Conservation (phyloP, 768 basidiomycete species). For the Tephrocybe sp. region DNA sequence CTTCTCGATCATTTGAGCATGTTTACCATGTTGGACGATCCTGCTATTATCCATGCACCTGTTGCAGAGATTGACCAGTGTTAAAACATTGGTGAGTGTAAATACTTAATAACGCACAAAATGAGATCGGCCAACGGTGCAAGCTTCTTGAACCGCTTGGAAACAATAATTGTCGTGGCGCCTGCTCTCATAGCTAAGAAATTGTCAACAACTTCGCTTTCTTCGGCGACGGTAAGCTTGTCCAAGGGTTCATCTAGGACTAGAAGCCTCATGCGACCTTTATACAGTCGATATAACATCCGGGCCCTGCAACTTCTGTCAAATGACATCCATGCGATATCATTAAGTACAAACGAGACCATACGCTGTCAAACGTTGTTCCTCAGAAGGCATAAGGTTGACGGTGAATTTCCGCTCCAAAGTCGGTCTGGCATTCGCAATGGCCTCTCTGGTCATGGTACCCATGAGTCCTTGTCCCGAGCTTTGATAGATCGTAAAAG, state of each 20-base stretch:
- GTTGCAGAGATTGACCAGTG: neutral
- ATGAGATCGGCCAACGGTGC: slow-evolving; percentile 3
- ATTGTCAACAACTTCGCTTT: neutral
- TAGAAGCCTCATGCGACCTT: slow-evolving; percentile 1
- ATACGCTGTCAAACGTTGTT: slow-evolving; percentile 2
- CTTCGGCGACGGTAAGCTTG: slow-evolving; percentile 1
- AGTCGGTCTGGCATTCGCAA: neutral
- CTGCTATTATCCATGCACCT: slow-evolving; percentile 9
- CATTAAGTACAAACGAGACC: neutral
- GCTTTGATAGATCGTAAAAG: neutral
- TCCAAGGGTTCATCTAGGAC: slow-evolving; percentile 5
- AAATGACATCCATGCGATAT: neutral
- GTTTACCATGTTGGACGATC: slow-evolving; percentile 3
- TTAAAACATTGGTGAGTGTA: neutral
- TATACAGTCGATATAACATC: slow-evolving; percentile 1
- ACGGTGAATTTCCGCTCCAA: neutral
- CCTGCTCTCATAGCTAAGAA: neutral
- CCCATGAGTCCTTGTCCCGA: neutral
- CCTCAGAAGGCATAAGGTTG: neutral
- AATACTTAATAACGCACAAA: neutral
- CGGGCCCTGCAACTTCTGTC: neutral
- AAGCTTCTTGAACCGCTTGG: slow-evolving; percentile 1
- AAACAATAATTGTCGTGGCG: slow-evolving; percentile 7
- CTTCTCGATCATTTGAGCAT: neutral
- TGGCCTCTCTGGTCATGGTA: neutral